Evolutionary conservation across 176 grass and related monocot genomes (phyloP).

Genomic region (Paspalum notatum): DNA sequence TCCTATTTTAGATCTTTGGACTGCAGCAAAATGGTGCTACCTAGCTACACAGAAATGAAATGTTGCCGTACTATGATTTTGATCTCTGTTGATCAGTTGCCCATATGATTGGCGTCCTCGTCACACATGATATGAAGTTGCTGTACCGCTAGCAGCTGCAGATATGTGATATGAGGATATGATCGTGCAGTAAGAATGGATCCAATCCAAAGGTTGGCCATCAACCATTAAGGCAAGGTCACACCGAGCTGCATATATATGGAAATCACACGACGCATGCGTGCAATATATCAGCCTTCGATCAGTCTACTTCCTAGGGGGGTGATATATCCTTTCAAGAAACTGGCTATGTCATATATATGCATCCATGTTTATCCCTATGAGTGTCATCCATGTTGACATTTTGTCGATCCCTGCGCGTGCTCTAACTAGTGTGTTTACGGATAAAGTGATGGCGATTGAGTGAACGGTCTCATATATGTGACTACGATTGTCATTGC

Average conservation of each 20-base stretch:
- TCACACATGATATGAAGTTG: constrained; percentile 8
- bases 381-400: not conserved
- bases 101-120: constrained; percentile 17
- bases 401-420: not conserved
- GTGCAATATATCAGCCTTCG: not conserved
- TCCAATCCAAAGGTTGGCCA: not conserved
- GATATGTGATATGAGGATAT: not conserved
- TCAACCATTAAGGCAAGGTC: not conserved
- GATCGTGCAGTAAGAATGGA: not conserved
- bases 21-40: not conserved
- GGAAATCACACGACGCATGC: not conserved
- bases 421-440: not conserved
- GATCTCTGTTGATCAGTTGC: not conserved
- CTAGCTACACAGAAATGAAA: not conserved
- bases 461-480: not conserved
- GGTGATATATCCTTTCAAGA: not conserved
- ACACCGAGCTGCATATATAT: not conserved
- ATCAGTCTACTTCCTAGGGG: not conserved
- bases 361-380: not conserved
- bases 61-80: not conserved
- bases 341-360: not conserved
- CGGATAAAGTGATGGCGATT: not conserved
- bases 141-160: not conserved
- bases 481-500: not conserved
- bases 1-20: not conserved